phyloP scores from a whole-genome alignment of 345 rosid species.

The Pistacia atlantica region DNA sequence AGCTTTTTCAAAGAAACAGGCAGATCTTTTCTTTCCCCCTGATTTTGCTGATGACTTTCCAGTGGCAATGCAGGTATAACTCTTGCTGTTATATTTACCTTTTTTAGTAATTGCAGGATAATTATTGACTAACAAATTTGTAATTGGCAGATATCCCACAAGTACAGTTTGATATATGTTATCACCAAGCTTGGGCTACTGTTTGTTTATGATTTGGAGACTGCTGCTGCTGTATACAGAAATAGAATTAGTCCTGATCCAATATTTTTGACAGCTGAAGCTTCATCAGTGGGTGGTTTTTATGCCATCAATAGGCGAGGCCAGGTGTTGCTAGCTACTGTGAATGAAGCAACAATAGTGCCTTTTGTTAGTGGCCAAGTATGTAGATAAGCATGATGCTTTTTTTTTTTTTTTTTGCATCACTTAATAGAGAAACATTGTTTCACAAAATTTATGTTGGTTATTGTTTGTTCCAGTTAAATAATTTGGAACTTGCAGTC shows the following conservation, averaged over 20 bases:
- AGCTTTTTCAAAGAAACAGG: constrained; percentile 91
- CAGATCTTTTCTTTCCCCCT: constrained; percentile 98
- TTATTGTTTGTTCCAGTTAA: constrained; percentile 56
- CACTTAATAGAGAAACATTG: not conserved
- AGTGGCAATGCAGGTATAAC: constrained; percentile 93
- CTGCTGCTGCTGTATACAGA: constrained; percentile 96
- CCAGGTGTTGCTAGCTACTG: constrained; percentile 83
- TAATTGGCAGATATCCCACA: constrained; percentile 85
- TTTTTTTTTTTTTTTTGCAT: constrained; percentile 4
- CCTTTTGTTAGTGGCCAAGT: constrained; percentile 99
- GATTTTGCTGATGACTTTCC: constrained; percentile 99
- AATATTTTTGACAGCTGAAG: constrained; percentile 95
- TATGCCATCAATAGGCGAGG: constrained; percentile 94
- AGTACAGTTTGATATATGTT: constrained; percentile 84
- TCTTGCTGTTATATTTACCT: constrained; percentile 16
- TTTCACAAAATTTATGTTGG: constrained; percentile 3
- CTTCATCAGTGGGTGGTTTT: constrained; percentile 87
- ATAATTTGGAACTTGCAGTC: constrained; percentile 97
- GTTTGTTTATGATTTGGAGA: constrained; percentile 97
- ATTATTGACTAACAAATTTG: constrained; percentile 14
- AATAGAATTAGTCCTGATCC: constrained; percentile 99
- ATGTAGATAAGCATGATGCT: constrained; percentile 29
- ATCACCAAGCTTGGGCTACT: constrained; percentile 97
- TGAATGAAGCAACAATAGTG: constrained; percentile 91
- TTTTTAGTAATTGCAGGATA: constrained; percentile 3